These are phyloP conservation scores for Graphilbum sp. DNA, from an alignment of 2,329 filamentous ascomycete genomes.

Conservation along the genomic window DNA sequence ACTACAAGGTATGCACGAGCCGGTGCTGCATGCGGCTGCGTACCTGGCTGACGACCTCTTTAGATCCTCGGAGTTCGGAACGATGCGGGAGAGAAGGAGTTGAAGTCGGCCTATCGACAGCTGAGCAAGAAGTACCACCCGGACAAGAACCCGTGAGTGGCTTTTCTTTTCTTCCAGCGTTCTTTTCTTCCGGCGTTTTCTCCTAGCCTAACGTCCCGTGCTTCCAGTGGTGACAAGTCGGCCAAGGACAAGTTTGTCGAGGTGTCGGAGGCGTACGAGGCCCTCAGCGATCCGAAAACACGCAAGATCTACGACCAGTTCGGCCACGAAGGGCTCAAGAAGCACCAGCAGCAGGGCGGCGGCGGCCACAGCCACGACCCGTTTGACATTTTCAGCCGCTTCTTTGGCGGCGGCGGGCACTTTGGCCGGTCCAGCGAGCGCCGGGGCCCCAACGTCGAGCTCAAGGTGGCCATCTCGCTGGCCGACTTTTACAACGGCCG, in stretches of 20 bases:
- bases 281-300: conserved; percentile 61
- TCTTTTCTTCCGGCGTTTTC: conserved; percentile 2
- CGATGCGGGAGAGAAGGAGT: conserved; percentile 66
- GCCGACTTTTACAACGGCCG: conserved; percentile 86
- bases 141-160: conserved; percentile 84
- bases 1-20: conserved; percentile 48
- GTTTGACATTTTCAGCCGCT: conserved; percentile 89
- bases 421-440: conserved; percentile 59
- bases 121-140: conserved; percentile 94
- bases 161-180: not conserved
- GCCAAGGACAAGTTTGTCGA: conserved; percentile 87
- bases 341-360: conserved; percentile 58
- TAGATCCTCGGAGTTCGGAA: conserved; percentile 68
- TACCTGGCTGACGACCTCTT: not conserved
- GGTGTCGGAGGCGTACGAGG: conserved; percentile 89
- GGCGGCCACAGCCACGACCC: conserved; percentile 58
- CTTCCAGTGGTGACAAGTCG: conserved; percentile 61
- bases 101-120: conserved; percentile 84
- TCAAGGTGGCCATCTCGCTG: conserved; percentile 62
- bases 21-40: not conserved
- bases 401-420: conserved; percentile 86
- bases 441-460: conserved; percentile 76
- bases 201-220: too few relatives aligned
- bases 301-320: conserved; percentile 89
- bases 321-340: conserved; percentile 78